Base-by-base conservation (phyloP, 768 basidiomycete genomes). In the Boletus vermiculosoides region DNA sequence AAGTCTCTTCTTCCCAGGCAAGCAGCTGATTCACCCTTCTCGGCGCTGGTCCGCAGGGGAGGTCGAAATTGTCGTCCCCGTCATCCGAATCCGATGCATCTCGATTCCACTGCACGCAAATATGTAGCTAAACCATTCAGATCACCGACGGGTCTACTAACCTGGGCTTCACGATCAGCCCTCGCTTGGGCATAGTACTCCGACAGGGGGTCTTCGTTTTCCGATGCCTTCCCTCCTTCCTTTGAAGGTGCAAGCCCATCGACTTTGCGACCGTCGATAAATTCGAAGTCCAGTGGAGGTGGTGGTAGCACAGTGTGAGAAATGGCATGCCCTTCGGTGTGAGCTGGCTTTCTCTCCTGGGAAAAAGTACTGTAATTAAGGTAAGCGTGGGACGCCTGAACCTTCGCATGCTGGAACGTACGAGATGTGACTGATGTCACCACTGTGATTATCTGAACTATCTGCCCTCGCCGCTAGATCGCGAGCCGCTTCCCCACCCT, bases 161-260 rank as follows among this genome's bases (percentile, higher is more conserved):
- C 83, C 56, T 69, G 71, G 16, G 68, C 74, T 25, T 82, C 80
- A 25, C 63, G 68, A 39, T 82, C 79, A 18, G 76, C 80, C 47
- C 71, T 78, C 2, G 87, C 88, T 61, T 77, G 71, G 4, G 73
- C 77, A 63, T 89, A 90, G 63, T 86, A 88, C 58, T 84, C 80
- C 1, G 81, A 80, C 51, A 90, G 72, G 0, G 88, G 86, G 65
- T 90, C 88, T 39, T 58, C 60, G 15, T 22, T 53, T 36, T 58
- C 62, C 15, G 28, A 34, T 30, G 46, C 39, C 31, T 45, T 58
- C 28, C 37, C 44, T n/a, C 9, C 57, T 39, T 45, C 49, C 22
- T 40, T 45, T 18, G 47, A 47, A 40, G 10, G 36, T 33, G 50
- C 55, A 39, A 9, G 52, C 2, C 34, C 51, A n/a, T 52, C 41